Conservation (phyloP, 1,284 basidiomycete genomes). For the Ceratobasidium papillatum region DNA sequence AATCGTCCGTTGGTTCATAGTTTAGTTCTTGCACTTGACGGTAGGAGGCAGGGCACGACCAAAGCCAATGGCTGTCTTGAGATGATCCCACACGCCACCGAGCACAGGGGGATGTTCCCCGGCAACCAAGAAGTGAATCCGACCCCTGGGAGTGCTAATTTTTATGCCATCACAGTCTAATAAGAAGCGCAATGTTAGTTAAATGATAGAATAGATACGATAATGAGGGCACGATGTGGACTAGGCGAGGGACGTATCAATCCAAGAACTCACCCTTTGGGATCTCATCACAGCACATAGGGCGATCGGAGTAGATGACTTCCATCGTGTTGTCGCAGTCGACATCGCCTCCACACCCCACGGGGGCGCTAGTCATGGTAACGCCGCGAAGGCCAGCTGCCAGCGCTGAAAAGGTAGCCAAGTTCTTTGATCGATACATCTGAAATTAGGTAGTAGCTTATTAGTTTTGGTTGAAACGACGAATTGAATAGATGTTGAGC, state of each 20-base stretch:
- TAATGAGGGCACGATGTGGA: background rate
- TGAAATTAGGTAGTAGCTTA: background rate
- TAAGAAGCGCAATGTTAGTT: background rate
- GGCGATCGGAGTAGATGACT: slow-evolving; percentile 28
- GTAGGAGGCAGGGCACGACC: slow-evolving; percentile 26
- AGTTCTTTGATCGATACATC: slow-evolving; percentile 35
- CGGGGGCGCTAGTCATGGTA: slow-evolving; percentile 35
- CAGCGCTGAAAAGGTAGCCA: slow-evolving; percentile 30
- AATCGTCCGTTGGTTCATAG: background rate
- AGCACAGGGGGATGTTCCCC: slow-evolving; percentile 29
- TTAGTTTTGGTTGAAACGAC: background rate
- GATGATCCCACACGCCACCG: slow-evolving; percentile 34
- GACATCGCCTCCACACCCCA: slow-evolving; percentile 33
- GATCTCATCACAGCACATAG: slow-evolving; percentile 35
- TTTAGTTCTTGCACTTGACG: slow-evolving; percentile 38
- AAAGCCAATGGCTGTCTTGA: slow-evolving; percentile 36
- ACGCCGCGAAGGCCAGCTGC: slow-evolving; percentile 22
- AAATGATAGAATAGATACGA: background rate
- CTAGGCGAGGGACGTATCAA: background rate
- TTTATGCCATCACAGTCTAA: slow-evolving; percentile 35
- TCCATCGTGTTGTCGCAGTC: slow-evolving; percentile 37
- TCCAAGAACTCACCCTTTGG: slow-evolving; percentile 19
- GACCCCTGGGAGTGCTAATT: slow-evolving; percentile 26
- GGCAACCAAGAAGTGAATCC: slow-evolving; percentile 34
- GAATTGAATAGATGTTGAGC: background rate